Conservation (phyloP, 192 early-diverging fungal species). For the Rhizophagus clarus region DNA sequence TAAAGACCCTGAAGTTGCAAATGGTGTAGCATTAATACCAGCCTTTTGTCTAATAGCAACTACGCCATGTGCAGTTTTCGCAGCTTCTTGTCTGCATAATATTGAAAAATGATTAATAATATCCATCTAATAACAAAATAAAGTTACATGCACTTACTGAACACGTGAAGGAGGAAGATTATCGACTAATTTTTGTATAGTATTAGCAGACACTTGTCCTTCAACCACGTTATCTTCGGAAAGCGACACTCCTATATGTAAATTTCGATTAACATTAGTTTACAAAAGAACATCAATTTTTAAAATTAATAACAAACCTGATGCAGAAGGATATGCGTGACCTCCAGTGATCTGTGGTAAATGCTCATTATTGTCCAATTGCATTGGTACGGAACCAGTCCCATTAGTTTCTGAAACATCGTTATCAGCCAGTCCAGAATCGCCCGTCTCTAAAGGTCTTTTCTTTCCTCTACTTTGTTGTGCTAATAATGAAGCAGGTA, state of each 20-base stretch:
- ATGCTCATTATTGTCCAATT: not conserved
- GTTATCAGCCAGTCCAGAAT: not conserved
- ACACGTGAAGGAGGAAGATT: conserved; percentile 18
- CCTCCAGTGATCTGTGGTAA: conserved; percentile 9
- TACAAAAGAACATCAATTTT: not conserved
- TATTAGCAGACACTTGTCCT: conserved; percentile 14
- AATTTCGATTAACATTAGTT: not conserved
- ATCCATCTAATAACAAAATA: not conserved
- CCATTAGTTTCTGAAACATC: not conserved
- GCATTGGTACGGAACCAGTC: not conserved
- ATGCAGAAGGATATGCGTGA: conserved; percentile 5
- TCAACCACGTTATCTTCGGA: conserved; percentile 10
- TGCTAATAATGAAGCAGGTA: conserved; percentile 15
- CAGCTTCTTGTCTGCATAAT: conserved; percentile 22
- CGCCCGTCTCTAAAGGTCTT: not conserved
- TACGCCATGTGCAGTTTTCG: conserved; percentile 18
- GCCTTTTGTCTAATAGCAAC: conserved; percentile 24
- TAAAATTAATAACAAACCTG: conserved; percentile 6
- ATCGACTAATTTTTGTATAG: conserved; percentile 17
- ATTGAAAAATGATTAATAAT: not conserved
- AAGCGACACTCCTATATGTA: conserved; percentile 5
- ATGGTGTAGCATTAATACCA: conserved; percentile 46
- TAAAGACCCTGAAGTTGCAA: conserved; percentile 49
- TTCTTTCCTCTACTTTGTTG: conserved; percentile 11
- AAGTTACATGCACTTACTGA: not conserved